A percentile compares a stretch with the other conserved stretches of the same genome.
Evolutionary conservation across 257 asterid species (phyloP).

Genomic region (Galeopsis tetrahit): DNA sequence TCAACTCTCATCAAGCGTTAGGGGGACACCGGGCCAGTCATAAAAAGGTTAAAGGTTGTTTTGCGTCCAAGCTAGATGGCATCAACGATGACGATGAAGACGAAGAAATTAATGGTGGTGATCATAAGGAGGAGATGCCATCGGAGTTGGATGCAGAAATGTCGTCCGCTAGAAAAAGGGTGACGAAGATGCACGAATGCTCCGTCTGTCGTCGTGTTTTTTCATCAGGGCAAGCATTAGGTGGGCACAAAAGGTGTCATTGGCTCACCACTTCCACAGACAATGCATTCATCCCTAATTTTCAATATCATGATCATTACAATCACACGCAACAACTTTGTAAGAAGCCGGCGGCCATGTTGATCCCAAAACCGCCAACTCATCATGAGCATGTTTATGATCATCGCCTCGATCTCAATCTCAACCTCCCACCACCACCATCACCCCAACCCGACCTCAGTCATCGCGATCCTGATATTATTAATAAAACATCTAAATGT

Average conservation of each 20-base stretch:
- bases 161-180: slow-evolving; percentile 29
- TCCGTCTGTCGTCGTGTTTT: slow-evolving; percentile 75
- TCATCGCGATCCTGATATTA: neutral
- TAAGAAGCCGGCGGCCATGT: slow-evolving; percentile 45
- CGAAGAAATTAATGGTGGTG: slow-evolving; percentile 32
- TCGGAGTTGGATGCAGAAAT: slow-evolving; percentile 26
- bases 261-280: slow-evolving; percentile 58
- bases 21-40: slow-evolving; percentile 98
- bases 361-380: slow-evolving; percentile 24
- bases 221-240: slow-evolving; percentile 85
- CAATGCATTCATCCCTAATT: neutral
- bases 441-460: neutral
- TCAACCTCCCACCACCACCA: slow-evolving; percentile 52
- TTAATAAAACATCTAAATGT: neutral
- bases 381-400: slow-evolving; percentile 22
- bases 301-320: slow-evolving; percentile 43
- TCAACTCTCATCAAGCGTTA: slow-evolving; percentile 89
- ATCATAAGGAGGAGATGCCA: neutral
- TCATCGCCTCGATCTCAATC: slow-evolving; percentile 49
- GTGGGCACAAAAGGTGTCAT: slow-evolving; percentile 86
- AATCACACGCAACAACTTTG: slow-evolving; percentile 42
- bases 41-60: slow-evolving; percentile 91
- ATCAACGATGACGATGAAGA: slow-evolving; percentile 41
- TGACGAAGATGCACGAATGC: slow-evolving; percentile 68
- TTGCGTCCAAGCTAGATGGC: slow-evolving; percentile 53